Evolutionary conservation across 768 basidiomycete species (phyloP), one percentile per base, ranked within the genome.

Genomic region (Melanogaster broomeanus): DNA sequence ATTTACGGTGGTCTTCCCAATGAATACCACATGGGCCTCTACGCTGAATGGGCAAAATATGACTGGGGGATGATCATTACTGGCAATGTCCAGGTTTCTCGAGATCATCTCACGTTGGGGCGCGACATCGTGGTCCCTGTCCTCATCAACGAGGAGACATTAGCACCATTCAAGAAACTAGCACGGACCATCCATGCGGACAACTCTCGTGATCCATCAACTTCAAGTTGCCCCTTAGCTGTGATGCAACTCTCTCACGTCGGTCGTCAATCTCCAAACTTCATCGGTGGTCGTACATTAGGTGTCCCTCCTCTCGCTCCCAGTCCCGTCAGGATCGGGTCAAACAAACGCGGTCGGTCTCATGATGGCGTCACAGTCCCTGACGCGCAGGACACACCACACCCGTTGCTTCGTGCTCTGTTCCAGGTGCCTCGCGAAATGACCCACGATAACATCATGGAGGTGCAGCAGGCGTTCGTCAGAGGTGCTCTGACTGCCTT

Each of bases 31-130:
- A 62, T 77, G 31, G 61, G 69, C 0, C 74, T 97, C 25, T 97
- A 98, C 63, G 67, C 79, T 0, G 72, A 74, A 58, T 98, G 94
- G 93, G 81, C 84, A 1, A 66, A 73, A 46, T 80, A 87, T 11
- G 77, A 78, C 42, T 98, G 91, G 91, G 95, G 92, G 0, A 90
- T 97, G 78, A 72, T 96, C 41, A 66, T 95, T 25, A 92, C 94
- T 0, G 95, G 95, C 4, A 94, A 94, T 57, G 78, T 91, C 4
- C 87, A 89, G 60, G 82, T 94, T 24, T 77, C 77, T 24, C 53
- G 53, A 0, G 66, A 74, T 1, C 91, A 93, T 62, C 73, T 93
- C 3, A 72, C 82, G 4, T 72, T 93, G 22, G 90, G 88, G 16
- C 79, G 87, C 31, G 91, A 93, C 61, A 71, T 90, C 8, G 67